These are phyloP conservation scores for Lasiosphaeria ovina DNA, from an alignment of 495 filamentous ascomycete genomes.

Conservation along the genomic window DNA sequence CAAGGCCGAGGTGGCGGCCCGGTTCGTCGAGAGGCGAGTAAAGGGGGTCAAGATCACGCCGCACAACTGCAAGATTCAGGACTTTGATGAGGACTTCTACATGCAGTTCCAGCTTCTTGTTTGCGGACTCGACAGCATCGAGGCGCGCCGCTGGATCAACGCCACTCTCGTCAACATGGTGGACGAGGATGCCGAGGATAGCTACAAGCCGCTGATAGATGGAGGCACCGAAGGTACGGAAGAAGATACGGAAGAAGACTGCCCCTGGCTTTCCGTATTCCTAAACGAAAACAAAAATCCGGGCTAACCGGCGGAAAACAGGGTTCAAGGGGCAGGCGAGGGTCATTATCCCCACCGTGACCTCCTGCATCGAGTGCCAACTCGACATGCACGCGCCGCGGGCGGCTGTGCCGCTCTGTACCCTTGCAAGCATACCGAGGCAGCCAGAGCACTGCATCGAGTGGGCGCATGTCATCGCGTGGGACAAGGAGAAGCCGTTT, in stretches of 20 bases:
- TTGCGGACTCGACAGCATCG: slow-evolving; percentile 96
- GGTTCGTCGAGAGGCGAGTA: slow-evolving; percentile 84
- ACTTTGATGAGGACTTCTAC: slow-evolving; percentile 96
- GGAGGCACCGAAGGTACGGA: slow-evolving; percentile 77
- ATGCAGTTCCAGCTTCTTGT: slow-evolving; percentile 94
- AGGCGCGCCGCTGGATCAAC: slow-evolving; percentile 98
- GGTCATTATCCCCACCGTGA: slow-evolving; percentile 87
- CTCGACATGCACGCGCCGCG: slow-evolving; percentile 96
- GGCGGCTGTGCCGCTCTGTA: slow-evolving; percentile 93
- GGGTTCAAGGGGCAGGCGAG: slow-evolving; percentile 95
- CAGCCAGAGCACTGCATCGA: slow-evolving; percentile 99
- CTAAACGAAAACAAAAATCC: no score
- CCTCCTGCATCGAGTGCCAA: slow-evolving; percentile 96
- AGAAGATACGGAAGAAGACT: no score
- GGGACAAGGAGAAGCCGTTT: slow-evolving; percentile 62
- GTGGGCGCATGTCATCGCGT: slow-evolving; percentile 87
- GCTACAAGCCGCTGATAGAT: slow-evolving; percentile 88
- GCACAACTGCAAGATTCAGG: slow-evolving; percentile 91
- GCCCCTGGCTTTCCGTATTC: no score
- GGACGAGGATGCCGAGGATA: slow-evolving; percentile 66
- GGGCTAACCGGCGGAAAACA: no score
- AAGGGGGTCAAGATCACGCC: slow-evolving; percentile 90
- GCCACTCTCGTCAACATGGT: slow-evolving; percentile 88
- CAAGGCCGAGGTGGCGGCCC: slow-evolving; percentile 91
- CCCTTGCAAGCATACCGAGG: slow-evolving; percentile 91